These are phyloP conservation scores for Ceratocystis colombiana DNA, from an alignment of 2,329 filamentous ascomycete species.

Conservation along the genomic window DNA sequence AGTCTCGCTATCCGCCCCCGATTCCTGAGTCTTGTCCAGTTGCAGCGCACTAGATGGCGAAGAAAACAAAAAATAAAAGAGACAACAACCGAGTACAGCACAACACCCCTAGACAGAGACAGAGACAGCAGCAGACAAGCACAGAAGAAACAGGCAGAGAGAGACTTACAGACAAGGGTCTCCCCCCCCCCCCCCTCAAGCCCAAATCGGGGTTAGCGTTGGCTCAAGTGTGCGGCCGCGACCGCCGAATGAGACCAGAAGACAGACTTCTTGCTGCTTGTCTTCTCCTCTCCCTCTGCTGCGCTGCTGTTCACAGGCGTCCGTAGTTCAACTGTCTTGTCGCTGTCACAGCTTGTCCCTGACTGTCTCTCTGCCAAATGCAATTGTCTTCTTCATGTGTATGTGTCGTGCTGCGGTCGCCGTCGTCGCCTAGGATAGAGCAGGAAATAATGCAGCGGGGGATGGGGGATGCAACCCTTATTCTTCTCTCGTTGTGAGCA, in stretches of 20 bases:
- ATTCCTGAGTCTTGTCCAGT: not conserved
- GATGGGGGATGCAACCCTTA: too few relatives aligned
- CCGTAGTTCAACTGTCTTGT: too few relatives aligned
- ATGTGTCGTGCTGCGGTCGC: too few relatives aligned
- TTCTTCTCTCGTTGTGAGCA: not conserved
- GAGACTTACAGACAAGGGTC: not conserved
- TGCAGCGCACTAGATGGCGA: conserved; percentile 1
- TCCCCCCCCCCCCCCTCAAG: not conserved
- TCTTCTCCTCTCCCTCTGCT: conserved; percentile 4
- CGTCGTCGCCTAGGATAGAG: too few relatives aligned
- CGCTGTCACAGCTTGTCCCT: too few relatives aligned
- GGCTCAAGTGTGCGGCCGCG: conserved; percentile 20
- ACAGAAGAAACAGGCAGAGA: not conserved
- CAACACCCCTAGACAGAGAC: not conserved
- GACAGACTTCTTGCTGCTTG: not conserved
- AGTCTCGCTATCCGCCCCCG: not conserved
- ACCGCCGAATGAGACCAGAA: conserved; percentile 14
- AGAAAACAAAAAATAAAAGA: conserved; percentile 12
- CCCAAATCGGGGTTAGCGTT: conserved; percentile 18
- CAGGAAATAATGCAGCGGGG: too few relatives aligned
- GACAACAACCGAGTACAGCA: not conserved
- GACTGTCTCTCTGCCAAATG: too few relatives aligned
- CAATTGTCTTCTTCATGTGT: too few relatives aligned
- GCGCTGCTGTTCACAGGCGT: not conserved
- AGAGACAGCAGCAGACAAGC: not conserved